Evolutionary conservation across 78 protist species (phyloP), one percentile per base, ranked within the genome.

Genomic region (Polysphondylium violaceum): DNA sequence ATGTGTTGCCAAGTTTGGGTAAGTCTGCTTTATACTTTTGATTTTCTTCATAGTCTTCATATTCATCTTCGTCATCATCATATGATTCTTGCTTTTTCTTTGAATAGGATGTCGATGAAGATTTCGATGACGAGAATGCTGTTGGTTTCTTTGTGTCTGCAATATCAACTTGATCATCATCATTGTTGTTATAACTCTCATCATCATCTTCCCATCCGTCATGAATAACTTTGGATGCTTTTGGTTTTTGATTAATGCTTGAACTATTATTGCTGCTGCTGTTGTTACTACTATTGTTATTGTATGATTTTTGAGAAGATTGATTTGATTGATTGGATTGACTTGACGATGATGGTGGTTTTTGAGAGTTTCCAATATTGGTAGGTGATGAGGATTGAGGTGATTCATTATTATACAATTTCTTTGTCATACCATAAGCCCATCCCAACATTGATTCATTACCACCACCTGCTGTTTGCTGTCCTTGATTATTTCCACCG

Each of bases 131-230:
- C 11, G 11, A 5, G 25, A 4, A 16, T 29, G 47, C 25, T 27
- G 44, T 56, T 76, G 53, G 35, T 43, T 63, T 51, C 33, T 72
- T 50, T 41, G n/a, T 33, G 16, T 74, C 85, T 38, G n/a, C 29
- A 3, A 60, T n/a, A 21, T 78, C 87, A 50, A 59, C 12, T 40
- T 7, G 11, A 65, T 50, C 31, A 41, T 86, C 83, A n/a, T n/a
- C n/a, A n/a, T n/a, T n/a, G n/a, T n/a, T n/a, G n/a, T n/a, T n/a
- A n/a, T n/a, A n/a, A n/a, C n/a, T n/a, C n/a, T n/a, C n/a, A n/a
- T n/a, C n/a, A 74, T 43, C 31, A 14, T 86, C 83, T 25, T 27
- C 86, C 92, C 92, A 86, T 12, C 86, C 92, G 27, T 86, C 85
- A 60, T 51, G 25, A 33, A 12, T 59, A 4, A 33, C 69, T 44